Percentiles rank a stretch among this genome's conserved stretches.
Evolutionary conservation across 257 asterid genomes (phyloP).

Genomic region (Anisodus tanguticus): DNA sequence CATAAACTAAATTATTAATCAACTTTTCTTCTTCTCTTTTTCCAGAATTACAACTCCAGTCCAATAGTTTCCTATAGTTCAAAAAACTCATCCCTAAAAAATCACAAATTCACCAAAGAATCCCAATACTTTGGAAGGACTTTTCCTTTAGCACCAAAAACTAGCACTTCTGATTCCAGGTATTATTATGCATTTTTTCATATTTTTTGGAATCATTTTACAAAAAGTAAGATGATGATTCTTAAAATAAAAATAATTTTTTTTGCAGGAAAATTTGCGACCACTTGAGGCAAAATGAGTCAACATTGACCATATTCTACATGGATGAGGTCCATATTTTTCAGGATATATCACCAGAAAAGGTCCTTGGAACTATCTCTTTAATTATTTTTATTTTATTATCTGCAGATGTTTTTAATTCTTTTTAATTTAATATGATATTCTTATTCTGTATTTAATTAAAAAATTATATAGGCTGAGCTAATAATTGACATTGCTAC

Average conservation of each 20-base stretch:
- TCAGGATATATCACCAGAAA: slow-evolving; percentile 33
- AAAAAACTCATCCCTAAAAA: neutral
- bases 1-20: neutral
- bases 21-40: neutral
- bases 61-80: slow-evolving; percentile 7
- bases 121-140: neutral
- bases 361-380: slow-evolving; percentile 30
- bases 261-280: neutral
- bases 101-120: neutral
- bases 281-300: neutral
- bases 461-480: slow-evolving; percentile 35
- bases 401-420: neutral
- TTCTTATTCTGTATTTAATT: neutral
- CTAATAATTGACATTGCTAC: slow-evolving; percentile 6
- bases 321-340: slow-evolving; percentile 37
- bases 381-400: neutral
- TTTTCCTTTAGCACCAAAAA: slow-evolving; percentile 12
- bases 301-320: slow-evolving; percentile 38
- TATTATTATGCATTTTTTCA: neutral
- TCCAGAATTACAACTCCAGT: neutral
- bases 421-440: neutral
- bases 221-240: neutral
- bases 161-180: slow-evolving; percentile 25
- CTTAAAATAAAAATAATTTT: neutral
- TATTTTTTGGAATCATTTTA: neutral